These are phyloP conservation scores for Cystobasidium pallidum DNA, from an alignment of 1,284 basidiomycete species.

Conservation along the genomic window DNA sequence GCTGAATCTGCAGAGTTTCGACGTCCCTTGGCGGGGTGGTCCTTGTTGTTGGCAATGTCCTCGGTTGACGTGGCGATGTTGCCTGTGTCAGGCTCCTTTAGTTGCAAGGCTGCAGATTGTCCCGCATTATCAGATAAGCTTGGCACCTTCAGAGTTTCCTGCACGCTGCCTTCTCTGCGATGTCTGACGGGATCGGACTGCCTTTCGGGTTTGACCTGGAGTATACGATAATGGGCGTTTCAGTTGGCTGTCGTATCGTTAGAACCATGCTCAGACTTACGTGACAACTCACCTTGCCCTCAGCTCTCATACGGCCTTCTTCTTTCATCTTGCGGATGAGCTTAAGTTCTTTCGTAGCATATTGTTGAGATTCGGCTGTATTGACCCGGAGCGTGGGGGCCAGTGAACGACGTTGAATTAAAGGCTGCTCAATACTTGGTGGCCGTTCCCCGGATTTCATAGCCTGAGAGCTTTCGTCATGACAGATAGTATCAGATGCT, in stretches of 20 bases:
- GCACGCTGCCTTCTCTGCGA: not conserved
- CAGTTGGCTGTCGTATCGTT: not conserved
- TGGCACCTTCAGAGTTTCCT: not conserved
- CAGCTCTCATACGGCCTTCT: slow-evolving; percentile 14
- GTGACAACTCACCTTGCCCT: slow-evolving; percentile 24
- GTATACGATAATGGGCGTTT: too few relatives aligned
- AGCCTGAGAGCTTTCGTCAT: not conserved
- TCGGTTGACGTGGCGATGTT: too few relatives aligned
- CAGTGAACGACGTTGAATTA: slow-evolving; percentile 26
- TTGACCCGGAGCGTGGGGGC: slow-evolving; percentile 23
- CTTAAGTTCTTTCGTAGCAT: slow-evolving; percentile 33
- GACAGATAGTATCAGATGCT: not conserved
- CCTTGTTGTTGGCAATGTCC: not conserved
- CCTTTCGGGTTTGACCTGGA: not conserved
- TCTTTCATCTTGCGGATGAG: slow-evolving; percentile 41
- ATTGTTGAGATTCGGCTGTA: slow-evolving; percentile 21
- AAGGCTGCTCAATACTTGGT: not conserved
- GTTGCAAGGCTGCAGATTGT: not conserved
- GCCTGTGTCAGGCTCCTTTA: too few relatives aligned
- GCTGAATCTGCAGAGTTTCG: slow-evolving; percentile 26
- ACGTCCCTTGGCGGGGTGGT: not conserved
- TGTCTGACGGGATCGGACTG: not conserved
- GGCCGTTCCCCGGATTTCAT: not conserved
- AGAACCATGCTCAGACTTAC: too few relatives aligned
- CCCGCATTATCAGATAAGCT: not conserved